Conservation (phyloP, 257 asterid genomes). For the Solanum lycopersicoides region DNA sequence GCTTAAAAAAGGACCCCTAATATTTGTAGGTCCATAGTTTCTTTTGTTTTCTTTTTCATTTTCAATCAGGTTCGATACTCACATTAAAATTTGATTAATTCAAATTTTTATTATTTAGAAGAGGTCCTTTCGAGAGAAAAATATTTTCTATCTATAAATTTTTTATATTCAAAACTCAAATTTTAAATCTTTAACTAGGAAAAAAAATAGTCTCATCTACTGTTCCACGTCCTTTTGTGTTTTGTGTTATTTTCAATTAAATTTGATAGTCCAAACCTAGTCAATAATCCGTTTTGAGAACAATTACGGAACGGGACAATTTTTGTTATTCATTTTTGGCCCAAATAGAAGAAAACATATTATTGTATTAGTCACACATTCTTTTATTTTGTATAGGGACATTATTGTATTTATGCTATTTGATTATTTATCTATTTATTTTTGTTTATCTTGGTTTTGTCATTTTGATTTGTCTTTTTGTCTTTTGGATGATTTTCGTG, state of each 20-base stretch:
- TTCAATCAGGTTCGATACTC: neutral
- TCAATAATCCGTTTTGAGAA: constrained; percentile 18
- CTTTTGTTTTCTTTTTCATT: neutral
- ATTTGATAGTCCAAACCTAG: neutral
- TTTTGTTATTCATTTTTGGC: neutral
- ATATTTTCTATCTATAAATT: no score
- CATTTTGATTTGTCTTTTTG: neutral
- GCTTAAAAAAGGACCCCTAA: constrained; percentile 6
- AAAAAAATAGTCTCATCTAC: no score
- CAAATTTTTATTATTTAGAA: accelerated
- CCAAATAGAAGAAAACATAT: neutral
- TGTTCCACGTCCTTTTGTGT: neutral
- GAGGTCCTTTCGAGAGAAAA: neutral
- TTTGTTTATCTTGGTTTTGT: neutral
- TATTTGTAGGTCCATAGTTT: constrained; percentile 1
- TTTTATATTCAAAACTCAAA: no score
- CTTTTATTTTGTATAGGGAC: neutral
- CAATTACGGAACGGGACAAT: neutral
- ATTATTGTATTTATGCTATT: neutral
- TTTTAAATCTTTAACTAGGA: no score
- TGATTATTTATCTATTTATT: neutral
- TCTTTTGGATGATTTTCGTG: neutral
- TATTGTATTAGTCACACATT: neutral
- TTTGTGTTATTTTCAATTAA: neutral
- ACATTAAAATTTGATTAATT: no score